Base-by-base conservation (phyloP, 2,329 filamentous ascomycete genomes). In the Endothia cerciana region DNA sequence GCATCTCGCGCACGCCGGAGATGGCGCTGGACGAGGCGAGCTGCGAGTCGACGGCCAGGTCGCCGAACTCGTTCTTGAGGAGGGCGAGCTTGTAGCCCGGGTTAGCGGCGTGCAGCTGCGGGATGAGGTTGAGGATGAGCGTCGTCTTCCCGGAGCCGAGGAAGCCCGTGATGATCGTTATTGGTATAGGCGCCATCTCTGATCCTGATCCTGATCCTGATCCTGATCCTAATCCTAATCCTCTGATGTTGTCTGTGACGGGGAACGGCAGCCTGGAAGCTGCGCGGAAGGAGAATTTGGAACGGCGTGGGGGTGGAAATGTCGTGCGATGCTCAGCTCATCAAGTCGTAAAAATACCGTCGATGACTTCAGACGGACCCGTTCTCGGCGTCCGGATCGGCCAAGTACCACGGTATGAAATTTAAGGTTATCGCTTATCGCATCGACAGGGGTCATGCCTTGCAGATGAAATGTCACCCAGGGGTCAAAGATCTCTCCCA, bases 11-110 rank as follows among this genome's bases (percentile, higher is more conserved):
- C 4, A 97, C 94, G 64, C 93, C 94, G 0, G 92, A 90, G 71
- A 99, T 93, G 69, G 94, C 89, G 60, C 87, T 87, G 17, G 91
- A 91, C 0, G 91, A 85, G 19, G 95, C 94, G 38, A 99, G 89
- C 77, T 97, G 92, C 1, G 92, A 95, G 82, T 99, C 95, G 75
- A 99, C 85, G 43, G 93, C 94, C 51, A 99, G 80, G 77, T 98
- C 94, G 75, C 95, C 95, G 77, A 97, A 98, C 80, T 99, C 95
- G 79, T 99, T 99, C 78, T 99, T 99, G 64, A 99, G 87, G 19
- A 99, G 89, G 2, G 94, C 95, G 70, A 99, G 91, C 65, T 90
- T 91, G 87, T 99, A 98, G 70, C 75, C 70, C 1, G 87, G 86
- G 76, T 89, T 90, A 62, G 85, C 80, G n/a, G 89, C 89, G 73